Evolutionary conservation across 2,329 filamentous ascomycete species (phyloP).

Genomic region (Lecanicillium sp.): DNA sequence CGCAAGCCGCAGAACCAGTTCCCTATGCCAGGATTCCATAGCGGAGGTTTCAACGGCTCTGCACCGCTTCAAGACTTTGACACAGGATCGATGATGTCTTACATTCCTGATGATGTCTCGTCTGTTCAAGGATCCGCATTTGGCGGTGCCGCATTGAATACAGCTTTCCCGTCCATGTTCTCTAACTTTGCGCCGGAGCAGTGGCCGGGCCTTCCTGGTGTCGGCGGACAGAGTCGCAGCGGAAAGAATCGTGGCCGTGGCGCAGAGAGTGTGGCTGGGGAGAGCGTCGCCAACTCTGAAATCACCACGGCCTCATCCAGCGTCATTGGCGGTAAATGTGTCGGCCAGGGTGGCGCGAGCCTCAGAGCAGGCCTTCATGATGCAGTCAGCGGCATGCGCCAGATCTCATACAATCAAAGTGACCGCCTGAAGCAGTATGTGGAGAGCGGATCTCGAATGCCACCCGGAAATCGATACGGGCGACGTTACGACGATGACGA

Average conservation of each 20-base stretch:
- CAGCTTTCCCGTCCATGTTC: constrained; percentile 89
- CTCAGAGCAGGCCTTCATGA: constrained; percentile 73
- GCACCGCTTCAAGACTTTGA: constrained; percentile 52
- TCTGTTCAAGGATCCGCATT: constrained; percentile 90
- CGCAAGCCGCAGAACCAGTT: constrained; percentile 72
- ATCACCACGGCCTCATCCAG: constrained; percentile 77
- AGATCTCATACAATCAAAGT: constrained; percentile 48
- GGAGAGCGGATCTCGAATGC: constrained; percentile 69
- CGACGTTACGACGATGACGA: constrained; percentile 83
- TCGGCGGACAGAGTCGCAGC: constrained; percentile 51
- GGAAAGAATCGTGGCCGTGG: constrained; percentile 60
- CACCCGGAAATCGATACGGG: constrained; percentile 59
- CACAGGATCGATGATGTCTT: constrained; percentile 83
- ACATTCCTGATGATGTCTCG: constrained; percentile 94
- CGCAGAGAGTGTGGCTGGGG: constrained; percentile 76
- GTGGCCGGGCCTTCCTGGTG: constrained; percentile 78
- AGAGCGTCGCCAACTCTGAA: constrained; percentile 88
- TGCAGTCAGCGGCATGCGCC: constrained; percentile 56
- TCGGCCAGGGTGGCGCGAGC: constrained; percentile 81
- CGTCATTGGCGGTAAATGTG: constrained; percentile 65
- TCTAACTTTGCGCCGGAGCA: constrained; percentile 79
- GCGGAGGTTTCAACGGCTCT: constrained; percentile 33
- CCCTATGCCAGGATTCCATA: constrained; percentile 32
- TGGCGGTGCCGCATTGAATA: constrained; percentile 67
- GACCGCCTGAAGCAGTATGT: constrained; percentile 94